Evolutionary conservation across 352 stramenopile genomes (phyloP).

Genomic region (Phytophthora fragariae): DNA sequence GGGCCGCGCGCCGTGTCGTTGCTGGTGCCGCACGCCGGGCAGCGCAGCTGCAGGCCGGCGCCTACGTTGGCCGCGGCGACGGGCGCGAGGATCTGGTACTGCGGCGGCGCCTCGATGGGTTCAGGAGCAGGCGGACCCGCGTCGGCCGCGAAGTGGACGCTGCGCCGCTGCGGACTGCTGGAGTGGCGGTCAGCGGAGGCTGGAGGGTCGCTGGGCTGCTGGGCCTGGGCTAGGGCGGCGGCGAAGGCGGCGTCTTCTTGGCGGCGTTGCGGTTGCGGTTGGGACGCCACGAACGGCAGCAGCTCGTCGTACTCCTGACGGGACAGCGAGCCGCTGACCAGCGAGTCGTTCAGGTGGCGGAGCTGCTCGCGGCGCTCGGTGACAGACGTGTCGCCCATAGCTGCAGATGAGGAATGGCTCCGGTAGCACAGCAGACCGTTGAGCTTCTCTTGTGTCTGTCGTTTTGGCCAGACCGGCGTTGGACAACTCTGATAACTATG

Average conservation of each 20-base stretch:
- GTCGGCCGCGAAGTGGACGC: constrained; percentile 30
- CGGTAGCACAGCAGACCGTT: background rate
- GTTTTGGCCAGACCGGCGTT: background rate
- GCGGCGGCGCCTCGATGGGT: constrained; percentile 16
- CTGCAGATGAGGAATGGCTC: constrained; percentile 12
- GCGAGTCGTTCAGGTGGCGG: constrained; percentile 45
- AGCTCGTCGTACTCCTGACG: constrained; percentile 53
- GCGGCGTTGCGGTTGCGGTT: background rate
- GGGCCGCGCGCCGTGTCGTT: constrained; percentile 40
- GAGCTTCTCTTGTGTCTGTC: background rate
- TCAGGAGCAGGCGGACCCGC: constrained; percentile 16
- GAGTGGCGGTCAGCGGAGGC: background rate
- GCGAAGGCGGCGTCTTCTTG: constrained; percentile 18
- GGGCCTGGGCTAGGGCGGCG: constrained; percentile 12
- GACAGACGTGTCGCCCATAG: constrained; percentile 22
- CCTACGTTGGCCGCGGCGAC: background rate
- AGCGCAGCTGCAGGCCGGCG: constrained; percentile 43
- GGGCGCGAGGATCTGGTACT: constrained; percentile 30
- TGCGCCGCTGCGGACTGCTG: constrained; percentile 5
- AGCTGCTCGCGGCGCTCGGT: constrained; percentile 40
- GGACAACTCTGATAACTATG: constrained; percentile 18
- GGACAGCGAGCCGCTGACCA: constrained; percentile 41
- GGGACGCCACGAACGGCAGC: constrained; percentile 40
- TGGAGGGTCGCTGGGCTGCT: constrained; percentile 9
- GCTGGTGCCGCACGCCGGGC: constrained; percentile 43